These are phyloP conservation scores for Oryza australiensis DNA, from an alignment of 176 grass and related monocot genomes.

Conservation along the genomic window DNA sequence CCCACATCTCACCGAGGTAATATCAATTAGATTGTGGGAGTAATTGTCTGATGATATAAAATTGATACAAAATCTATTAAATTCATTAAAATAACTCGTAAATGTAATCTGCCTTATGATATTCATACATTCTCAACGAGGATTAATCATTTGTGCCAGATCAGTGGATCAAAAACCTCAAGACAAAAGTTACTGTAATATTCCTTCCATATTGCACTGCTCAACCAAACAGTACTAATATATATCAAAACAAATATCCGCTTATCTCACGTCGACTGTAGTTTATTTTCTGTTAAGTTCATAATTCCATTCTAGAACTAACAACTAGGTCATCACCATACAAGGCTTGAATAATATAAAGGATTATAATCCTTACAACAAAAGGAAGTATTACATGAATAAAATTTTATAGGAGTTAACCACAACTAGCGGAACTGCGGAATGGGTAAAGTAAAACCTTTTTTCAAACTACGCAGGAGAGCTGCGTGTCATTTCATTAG, in stretches of 20 bases:
- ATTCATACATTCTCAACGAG: background rate
- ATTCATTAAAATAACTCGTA: background rate
- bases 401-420: slow-evolving; percentile 7
- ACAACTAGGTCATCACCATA: background rate
- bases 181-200: slow-evolving; percentile 9
- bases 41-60: background rate
- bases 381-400: background rate
- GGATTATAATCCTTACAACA: background rate
- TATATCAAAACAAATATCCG: slow-evolving; percentile 19
- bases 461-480: too few relatives aligned
- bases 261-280: background rate
- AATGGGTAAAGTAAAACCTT: slow-evolving; percentile 15
- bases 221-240: background rate
- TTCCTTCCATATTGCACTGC: background rate
- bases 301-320: background rate
- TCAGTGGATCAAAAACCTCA: background rate
- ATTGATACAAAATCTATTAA: background rate
- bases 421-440: slow-evolving; percentile 16
- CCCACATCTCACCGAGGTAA: background rate
- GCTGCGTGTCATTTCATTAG: too few relatives aligned
- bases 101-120: background rate
- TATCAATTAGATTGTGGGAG: background rate
- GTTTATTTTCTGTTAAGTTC: slow-evolving; percentile 21
- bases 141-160: background rate
- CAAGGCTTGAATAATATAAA: slow-evolving; percentile 20